Conservation (phyloP, 2,329 filamentous ascomycete genomes). For the Talaromyces sp. region DNA sequence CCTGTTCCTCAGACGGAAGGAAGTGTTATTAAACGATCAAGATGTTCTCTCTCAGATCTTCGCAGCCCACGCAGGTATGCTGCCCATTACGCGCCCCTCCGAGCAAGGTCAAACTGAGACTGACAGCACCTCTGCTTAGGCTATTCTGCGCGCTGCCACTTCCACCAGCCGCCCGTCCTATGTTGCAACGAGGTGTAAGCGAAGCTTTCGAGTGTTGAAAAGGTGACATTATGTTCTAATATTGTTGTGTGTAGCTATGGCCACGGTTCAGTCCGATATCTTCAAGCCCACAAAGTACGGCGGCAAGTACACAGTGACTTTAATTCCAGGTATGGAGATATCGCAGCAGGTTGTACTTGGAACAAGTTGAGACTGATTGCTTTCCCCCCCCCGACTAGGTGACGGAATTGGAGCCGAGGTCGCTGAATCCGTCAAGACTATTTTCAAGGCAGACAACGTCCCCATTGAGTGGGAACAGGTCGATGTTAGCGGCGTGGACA, state of each 20-base stretch:
- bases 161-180: constrained; percentile 48
- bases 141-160: constrained; percentile 51
- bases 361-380: background rate
- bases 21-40: constrained; percentile 23
- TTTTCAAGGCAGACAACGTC: constrained; percentile 99
- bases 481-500: constrained; percentile 86
- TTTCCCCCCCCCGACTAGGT: constrained; percentile 45
- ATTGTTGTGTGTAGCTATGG: constrained; percentile 52
- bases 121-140: constrained; percentile 48
- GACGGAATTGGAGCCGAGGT: constrained; percentile 98
- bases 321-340: constrained; percentile 73
- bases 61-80: constrained; percentile 40
- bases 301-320: constrained; percentile 97
- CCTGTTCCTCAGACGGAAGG: constrained; percentile 12
- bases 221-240: constrained; percentile 8
- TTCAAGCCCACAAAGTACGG: constrained; percentile 99
- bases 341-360: background rate
- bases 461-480: constrained; percentile 99
- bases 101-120: constrained; percentile 34
- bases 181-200: constrained; percentile 55
- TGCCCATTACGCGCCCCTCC: constrained; percentile 39
- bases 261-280: constrained; percentile 87
- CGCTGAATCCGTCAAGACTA: constrained; percentile 94
- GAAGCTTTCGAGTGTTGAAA: constrained; percentile 10
- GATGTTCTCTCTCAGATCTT: constrained; percentile 42